Evolutionary conservation across 169 alveolate species (phyloP).

Genomic region (Eimeria necatrix): DNA sequence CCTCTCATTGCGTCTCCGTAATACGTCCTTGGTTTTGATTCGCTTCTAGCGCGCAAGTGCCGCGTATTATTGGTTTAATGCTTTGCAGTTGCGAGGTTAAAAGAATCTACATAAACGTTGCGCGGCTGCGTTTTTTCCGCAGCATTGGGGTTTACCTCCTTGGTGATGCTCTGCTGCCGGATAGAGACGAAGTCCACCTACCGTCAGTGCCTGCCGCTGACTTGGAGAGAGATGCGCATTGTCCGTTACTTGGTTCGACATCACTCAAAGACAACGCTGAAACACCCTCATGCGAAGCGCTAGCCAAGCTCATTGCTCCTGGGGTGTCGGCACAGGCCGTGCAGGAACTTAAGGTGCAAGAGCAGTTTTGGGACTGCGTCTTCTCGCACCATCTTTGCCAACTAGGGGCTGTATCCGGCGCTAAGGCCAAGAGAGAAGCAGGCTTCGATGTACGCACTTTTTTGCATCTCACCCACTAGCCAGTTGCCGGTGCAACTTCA

Average conservation of each 20-base stretch:
- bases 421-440: not conserved
- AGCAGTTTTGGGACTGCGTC: not conserved
- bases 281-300: not conserved
- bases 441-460: not conserved
- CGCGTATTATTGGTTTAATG: too few relatives aligned
- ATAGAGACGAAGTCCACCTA: not conserved
- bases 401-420: not conserved
- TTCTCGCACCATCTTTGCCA: not conserved
- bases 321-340: not conserved
- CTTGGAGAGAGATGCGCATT: not conserved
- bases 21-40: too few relatives aligned
- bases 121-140: not conserved
- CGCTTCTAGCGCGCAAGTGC: too few relatives aligned
- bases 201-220: not conserved
- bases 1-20: too few relatives aligned
- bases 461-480: too few relatives aligned
- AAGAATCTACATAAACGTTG: not conserved
- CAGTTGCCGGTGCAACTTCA: too few relatives aligned
- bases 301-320: not conserved
- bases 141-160: slow-evolving; percentile 41
- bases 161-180: slow-evolving; percentile 40
- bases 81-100: too few relatives aligned
- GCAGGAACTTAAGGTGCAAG: slow-evolving; percentile 15
- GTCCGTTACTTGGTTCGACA: not conserved
- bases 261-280: not conserved